Evolutionary conservation across 2,329 filamentous ascomycete genomes (phyloP).

Genomic region (Geosmithia putterillii): DNA sequence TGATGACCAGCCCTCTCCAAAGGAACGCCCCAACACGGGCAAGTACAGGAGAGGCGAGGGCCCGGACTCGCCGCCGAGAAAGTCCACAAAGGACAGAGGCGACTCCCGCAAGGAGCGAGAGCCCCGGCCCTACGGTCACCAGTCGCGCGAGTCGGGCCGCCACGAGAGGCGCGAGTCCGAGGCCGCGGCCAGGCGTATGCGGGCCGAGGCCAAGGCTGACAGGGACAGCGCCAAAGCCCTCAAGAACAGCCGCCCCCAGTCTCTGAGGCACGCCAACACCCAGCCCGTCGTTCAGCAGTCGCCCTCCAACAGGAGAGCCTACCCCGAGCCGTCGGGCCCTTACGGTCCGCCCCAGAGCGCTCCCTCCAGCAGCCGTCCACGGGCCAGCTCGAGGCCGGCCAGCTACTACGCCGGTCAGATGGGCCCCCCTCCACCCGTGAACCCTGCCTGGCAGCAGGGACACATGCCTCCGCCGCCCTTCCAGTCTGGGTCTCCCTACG

Average conservation of each 20-base stretch:
- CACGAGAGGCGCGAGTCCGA: conserved; percentile 10
- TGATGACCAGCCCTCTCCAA: conserved; percentile 28
- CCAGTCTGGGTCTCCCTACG: conserved; percentile 9
- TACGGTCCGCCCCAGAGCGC: conserved; percentile 22
- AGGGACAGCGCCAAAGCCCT: conserved; percentile 8
- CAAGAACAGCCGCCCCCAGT: conserved; percentile 15
- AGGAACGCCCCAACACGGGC: conserved; percentile 39
- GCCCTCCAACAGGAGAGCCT: conserved; percentile 12
- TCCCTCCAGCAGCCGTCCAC: conserved; percentile 15
- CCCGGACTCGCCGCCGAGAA: conserved; percentile 29
- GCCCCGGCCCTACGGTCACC: conserved; percentile 8
- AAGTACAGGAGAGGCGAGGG: conserved; percentile 28
- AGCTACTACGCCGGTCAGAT: conserved; percentile 22
- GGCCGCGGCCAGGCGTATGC: conserved; percentile 10
- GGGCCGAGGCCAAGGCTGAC: conserved; percentile 9
- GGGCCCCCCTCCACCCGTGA: conserved; percentile 10
- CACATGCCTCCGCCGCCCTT: conserved; percentile 6
- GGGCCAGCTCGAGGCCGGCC: conserved; percentile 18
- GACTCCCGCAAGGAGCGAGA: conserved; percentile 10
- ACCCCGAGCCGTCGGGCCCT: conserved; percentile 20
- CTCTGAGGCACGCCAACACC: conserved; percentile 17
- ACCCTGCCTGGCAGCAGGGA: not conserved
- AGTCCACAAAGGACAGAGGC: conserved; percentile 15
- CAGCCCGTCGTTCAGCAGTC: conserved; percentile 18
- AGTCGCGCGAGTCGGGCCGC: conserved; percentile 9